A percentile compares a stretch with the other conserved stretches of the same genome.
Evolutionary conservation across 306 rosid species (phyloP).

Genomic region (Crataegus laevigata): DNA sequence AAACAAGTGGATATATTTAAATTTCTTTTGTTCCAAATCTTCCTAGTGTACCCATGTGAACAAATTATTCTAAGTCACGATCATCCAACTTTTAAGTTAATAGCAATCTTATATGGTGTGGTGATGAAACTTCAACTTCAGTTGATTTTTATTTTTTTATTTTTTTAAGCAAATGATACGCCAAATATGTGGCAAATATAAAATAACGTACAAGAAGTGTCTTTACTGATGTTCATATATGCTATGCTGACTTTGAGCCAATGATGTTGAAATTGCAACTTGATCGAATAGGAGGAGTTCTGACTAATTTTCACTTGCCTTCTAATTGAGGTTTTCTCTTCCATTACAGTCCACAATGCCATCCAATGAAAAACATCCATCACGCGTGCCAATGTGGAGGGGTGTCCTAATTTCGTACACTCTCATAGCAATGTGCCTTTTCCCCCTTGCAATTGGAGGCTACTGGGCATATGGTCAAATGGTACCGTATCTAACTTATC

Average conservation of each 20-base stretch:
- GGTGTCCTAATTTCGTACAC: slow-evolving; percentile 34
- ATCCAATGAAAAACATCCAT: slow-evolving; percentile 42
- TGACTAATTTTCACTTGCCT: not conserved
- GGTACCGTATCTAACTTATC: slow-evolving; percentile 2
- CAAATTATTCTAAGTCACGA: not conserved
- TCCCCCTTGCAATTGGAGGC: slow-evolving; percentile 42
- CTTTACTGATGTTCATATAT: not conserved
- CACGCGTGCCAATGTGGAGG: slow-evolving; percentile 49
- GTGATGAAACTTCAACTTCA: not conserved
- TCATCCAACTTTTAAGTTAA: not conserved
- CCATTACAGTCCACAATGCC: slow-evolving; percentile 42
- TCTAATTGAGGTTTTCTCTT: not conserved
- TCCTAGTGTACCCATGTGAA: not conserved
- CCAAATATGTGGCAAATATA: not conserved
- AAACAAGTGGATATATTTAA: not conserved
- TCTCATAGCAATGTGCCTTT: slow-evolving; percentile 30
- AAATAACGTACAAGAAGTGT: not conserved
- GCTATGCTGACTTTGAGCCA: not conserved
- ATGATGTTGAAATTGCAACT: not conserved
- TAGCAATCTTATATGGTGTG: not conserved
- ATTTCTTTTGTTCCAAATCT: not conserved
- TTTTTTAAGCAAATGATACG: not conserved
- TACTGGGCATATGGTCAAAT: slow-evolving; percentile 38
- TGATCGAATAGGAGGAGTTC: not conserved
- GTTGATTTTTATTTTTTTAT: too few relatives aligned